Percentiles rank a stretch among this genome's conserved stretches.
phyloP scores from a whole-genome alignment of 1,139 yeast species.

The Protomyces inundatus region DNA sequence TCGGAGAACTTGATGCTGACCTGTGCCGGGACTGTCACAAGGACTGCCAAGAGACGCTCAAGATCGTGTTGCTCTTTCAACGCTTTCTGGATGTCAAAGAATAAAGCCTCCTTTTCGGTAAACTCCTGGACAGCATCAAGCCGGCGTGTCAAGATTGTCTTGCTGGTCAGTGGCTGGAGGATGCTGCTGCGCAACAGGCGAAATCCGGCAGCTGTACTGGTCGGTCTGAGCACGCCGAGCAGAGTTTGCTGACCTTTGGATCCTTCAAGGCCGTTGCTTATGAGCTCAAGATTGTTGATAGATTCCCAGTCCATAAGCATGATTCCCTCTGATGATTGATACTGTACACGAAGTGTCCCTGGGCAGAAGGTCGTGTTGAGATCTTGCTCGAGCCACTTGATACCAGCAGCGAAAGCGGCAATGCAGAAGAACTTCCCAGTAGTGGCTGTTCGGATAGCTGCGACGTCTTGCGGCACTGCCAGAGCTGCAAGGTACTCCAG shows the following conservation, averaged over 20 bases:
- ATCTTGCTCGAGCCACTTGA: slow-evolving; percentile 34
- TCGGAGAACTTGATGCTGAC: slow-evolving; percentile 35
- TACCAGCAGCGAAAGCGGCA: slow-evolving; percentile 42
- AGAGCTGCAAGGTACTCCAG: slow-evolving; percentile 33
- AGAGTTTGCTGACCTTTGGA: slow-evolving; percentile 20
- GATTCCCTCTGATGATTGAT: slow-evolving; percentile 34
- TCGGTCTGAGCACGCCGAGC: slow-evolving; percentile 36
- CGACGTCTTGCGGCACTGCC: slow-evolving; percentile 33
- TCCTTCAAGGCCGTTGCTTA: slow-evolving; percentile 38
- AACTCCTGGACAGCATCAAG: slow-evolving; percentile 42
- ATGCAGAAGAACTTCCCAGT: slow-evolving; percentile 35
- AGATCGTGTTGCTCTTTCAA: slow-evolving; percentile 41
- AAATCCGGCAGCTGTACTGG: slow-evolving; percentile 47
- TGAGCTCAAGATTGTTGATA: slow-evolving; percentile 41
- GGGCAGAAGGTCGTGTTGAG: slow-evolving; percentile 33
- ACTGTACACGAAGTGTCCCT: slow-evolving; percentile 40
- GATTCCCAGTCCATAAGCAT: slow-evolving; percentile 45
- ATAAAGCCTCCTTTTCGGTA: slow-evolving; percentile 31
- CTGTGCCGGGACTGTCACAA: slow-evolving; percentile 34
- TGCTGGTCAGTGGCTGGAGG: slow-evolving; percentile 46
- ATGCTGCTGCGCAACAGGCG: slow-evolving; percentile 43
- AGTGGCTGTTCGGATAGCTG: slow-evolving; percentile 33
- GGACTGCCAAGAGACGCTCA: slow-evolving; percentile 40
- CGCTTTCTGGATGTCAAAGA: slow-evolving; percentile 34
- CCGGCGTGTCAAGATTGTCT: slow-evolving; percentile 39